Percentiles rank a stretch among this genome's conserved stretches.
These are phyloP conservation scores for Leccinum subgranulosum DNA, from an alignment of 768 basidiomycete genomes.

Conservation along the genomic window DNA sequence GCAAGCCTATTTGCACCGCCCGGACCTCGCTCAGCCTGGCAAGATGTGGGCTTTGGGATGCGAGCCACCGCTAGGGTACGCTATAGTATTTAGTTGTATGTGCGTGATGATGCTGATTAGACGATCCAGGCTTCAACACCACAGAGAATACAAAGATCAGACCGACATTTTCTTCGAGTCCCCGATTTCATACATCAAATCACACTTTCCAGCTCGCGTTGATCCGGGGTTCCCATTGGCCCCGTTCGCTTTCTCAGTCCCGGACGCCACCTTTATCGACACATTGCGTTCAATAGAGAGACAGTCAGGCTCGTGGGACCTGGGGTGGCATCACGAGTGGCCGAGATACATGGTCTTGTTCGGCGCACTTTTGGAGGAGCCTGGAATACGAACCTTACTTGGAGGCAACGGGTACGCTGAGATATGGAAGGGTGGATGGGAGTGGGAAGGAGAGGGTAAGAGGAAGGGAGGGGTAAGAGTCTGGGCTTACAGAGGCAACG, in stretches of 20 bases:
- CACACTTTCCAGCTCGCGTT: constrained; percentile 65
- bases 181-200: constrained; percentile 61
- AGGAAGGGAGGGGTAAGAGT: constrained; percentile 68
- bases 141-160: constrained; percentile 69
- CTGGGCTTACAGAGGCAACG: constrained; percentile 43
- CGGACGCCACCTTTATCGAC: constrained; percentile 37
- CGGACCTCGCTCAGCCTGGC: constrained; percentile 51
- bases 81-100: constrained; percentile 6
- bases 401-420: constrained; percentile 57
- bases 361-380: constrained; percentile 62
- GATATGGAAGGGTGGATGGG: constrained; percentile 64
- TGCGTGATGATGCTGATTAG: constrained; percentile 7
- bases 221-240: constrained; percentile 65
- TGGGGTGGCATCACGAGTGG: constrained; percentile 69
- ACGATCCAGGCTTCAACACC: constrained; percentile 40
- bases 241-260: constrained; percentile 47
- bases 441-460: constrained; percentile 64
- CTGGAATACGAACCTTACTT: constrained; percentile 48
- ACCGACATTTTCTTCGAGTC: constrained; percentile 76
- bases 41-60: constrained; percentile 85
- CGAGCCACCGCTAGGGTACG: constrained; percentile 87
- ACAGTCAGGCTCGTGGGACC: constrained; percentile 17
- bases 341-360: constrained; percentile 83
- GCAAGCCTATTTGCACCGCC: constrained; percentile 80
- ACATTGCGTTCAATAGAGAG: constrained; percentile 29